A percentile compares a stretch with the other conserved stretches of the same genome.
phyloP scores from a whole-genome alignment of 768 basidiomycete genomes.

The Wakefieldia striispora region DNA sequence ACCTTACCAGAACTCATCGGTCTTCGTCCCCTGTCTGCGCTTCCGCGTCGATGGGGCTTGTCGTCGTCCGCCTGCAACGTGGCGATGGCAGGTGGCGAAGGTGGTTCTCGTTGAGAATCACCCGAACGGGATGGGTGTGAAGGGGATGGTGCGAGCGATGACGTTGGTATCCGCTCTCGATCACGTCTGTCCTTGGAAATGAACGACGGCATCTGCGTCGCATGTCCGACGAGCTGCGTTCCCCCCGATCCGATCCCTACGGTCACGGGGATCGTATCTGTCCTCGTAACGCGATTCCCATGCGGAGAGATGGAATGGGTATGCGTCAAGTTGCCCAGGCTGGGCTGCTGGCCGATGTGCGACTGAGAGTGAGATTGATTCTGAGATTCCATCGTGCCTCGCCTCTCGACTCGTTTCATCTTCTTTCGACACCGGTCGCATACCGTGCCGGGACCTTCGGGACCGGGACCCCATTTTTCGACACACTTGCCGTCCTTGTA shows the following conservation, averaged over 20 bases:
- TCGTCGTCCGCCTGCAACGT: slow-evolving; percentile 30
- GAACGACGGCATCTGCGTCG: slow-evolving; percentile 22
- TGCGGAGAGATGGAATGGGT: slow-evolving; percentile 21
- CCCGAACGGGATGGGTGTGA: slow-evolving; percentile 10
- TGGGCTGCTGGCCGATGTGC: slow-evolving; percentile 14
- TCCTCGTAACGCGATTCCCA: slow-evolving; percentile 24
- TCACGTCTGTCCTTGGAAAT: slow-evolving; percentile 27
- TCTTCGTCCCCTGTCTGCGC: slow-evolving; percentile 26
- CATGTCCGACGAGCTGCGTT: slow-evolving; percentile 26
- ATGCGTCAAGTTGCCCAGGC: slow-evolving; percentile 11
- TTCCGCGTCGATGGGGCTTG: slow-evolving; percentile 18
- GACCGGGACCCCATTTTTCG: slow-evolving; percentile 86
- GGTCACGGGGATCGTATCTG: slow-evolving; percentile 34
- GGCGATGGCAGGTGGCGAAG: slow-evolving; percentile 32
- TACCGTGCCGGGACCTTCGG: slow-evolving; percentile 79
- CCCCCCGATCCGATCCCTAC: slow-evolving; percentile 23
- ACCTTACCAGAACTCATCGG: slow-evolving; percentile 29
- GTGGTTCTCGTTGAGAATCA: slow-evolving; percentile 29
- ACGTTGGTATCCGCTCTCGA: slow-evolving; percentile 25
- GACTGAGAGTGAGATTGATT: slow-evolving; percentile 21
- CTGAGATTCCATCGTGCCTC: slow-evolving; percentile 57
- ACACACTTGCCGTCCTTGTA: slow-evolving; percentile 87
- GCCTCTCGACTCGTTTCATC: slow-evolving; percentile 79
- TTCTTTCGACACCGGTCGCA: slow-evolving; percentile 86
- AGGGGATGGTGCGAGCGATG: slow-evolving; percentile 21